Evolutionary conservation across 2,329 filamentous ascomycete genomes (phyloP), one percentile per base, ranked within the genome.

Genomic region (Penicillium thymicola): DNA sequence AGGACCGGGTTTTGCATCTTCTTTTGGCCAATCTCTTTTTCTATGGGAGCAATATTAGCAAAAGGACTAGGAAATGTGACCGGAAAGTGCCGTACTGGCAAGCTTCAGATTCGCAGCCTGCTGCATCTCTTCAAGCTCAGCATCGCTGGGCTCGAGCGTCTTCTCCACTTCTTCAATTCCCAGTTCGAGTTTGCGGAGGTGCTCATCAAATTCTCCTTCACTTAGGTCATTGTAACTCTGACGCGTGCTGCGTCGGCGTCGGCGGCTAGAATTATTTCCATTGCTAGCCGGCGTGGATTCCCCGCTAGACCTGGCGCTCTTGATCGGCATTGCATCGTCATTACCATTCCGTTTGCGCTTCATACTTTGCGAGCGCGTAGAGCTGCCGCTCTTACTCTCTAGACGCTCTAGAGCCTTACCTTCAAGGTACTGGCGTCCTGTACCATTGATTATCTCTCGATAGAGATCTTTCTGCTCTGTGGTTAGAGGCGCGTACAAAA

Each of bases 1-100:
- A 96, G 91, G 21, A 97, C 77, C 0, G 92, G 89, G 64, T 99
- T 99, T 45, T 94, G 92, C 1, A 97, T 81, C 68, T 96, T 97
- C 78, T 97, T 97, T 42, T 85, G 84, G 4, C 86, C 81, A n/a
- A 97, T 90, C 71, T 97, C 90, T 53, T 89, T 88, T 71, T 93
- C 86, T 86, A 67, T 58, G 13, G 18, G 14, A 0, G 0, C 30
- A 27, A 28, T 60, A 64, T 79, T 68, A 78, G 73, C 60, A 34
- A 25, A 21, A 4, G 1, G 23, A 16, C 16, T 14, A 42, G 11
- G 2, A 47, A 18, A 25, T 16, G 14, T 41, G n/a, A 32, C 11
- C 2, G 18, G 11, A 16, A 34, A 36, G 34, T 27, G 3, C 79
- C 85, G 66, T 81, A 87, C 85, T 95, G 0, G 92, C 92, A 56